Base-by-base conservation (phyloP, 2,329 filamentous ascomycete species). In the Curvularia eragrostidis region DNA sequence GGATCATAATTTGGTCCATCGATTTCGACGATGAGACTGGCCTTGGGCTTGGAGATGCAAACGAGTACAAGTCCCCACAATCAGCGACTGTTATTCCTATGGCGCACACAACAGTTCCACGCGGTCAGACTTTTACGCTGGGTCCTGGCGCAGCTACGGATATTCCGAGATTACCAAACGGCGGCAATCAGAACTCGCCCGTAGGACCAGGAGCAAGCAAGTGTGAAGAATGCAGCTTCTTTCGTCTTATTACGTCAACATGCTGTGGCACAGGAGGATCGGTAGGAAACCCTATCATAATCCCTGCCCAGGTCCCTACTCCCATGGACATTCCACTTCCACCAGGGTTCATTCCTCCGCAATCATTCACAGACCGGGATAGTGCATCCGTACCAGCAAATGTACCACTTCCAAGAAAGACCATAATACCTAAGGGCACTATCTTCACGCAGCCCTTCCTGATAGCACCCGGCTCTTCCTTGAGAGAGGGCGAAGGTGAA, bases 391-490 rank as follows among this genome's bases (percentile, higher is more conserved):
- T 59, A 24, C 52, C 48, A n/a, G 47, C 58, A 74, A 75, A 54
- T 60, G 71, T 41, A 54, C 76, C 32, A 50, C 60, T 4, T 78
- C 52, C 28, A 32, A 38, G 23, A 59, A 65, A 41, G 57, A 75
- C 47, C 77, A 10, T 71, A 65, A 2, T 79, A 74, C 56, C 76
- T 78, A 48, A 72, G 78, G 57, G 59, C 26, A 0, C 76, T 19
- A 55, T 73, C 1, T 81, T 69, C 23, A 85, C 80, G 9, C 88
- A 75, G 1, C 76, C 72, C 26, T 84, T 78, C 18, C 79, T 72
- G 3, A 66, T 66, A 51, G 13, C 32, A n/a, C 54, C 32, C 39
- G 56, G 53, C 3, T 41, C 30, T 2, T n/a, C 41, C 13, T 44
- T 59, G 3, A 50, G 26, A 3, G 36, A 54, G 46, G 56, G 50